A percentile compares a stretch with the other conserved stretches of the same genome.
Evolutionary conservation across 2,329 filamentous ascomycete genomes (phyloP).

Genomic region (Trichoderma hamatum): DNA sequence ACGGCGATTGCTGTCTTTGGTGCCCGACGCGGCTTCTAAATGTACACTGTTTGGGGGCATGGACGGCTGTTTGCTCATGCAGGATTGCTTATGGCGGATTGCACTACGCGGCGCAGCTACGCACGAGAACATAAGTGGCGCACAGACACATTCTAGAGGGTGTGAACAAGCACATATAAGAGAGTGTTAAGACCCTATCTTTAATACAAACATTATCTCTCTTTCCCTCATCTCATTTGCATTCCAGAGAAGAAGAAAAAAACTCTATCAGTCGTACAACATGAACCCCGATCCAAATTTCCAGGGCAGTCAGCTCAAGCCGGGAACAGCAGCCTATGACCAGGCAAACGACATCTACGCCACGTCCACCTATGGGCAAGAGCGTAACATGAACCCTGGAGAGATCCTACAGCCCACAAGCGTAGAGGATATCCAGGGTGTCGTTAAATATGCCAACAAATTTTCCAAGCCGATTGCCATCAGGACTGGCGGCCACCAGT

Average conservation of each 20-base stretch:
- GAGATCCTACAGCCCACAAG: constrained; percentile 5
- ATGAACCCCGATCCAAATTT: not conserved
- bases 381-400: constrained; percentile 13
- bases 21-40: not conserved
- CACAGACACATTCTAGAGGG: not conserved
- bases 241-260: not conserved
- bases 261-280: not conserved
- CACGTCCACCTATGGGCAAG: constrained; percentile 7
- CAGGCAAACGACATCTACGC: constrained; percentile 10
- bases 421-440: constrained; percentile 7
- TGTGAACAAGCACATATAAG: not conserved
- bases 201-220: not conserved
- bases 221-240: not conserved
- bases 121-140: not conserved
- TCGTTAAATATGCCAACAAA: constrained; percentile 16
- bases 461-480: not conserved
- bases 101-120: not conserved
- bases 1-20: not conserved
- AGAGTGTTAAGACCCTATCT: not conserved
- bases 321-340: constrained; percentile 2
- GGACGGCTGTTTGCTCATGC: not conserved
- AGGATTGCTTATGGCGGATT: constrained; percentile 12
- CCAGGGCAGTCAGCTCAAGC: constrained; percentile 7
- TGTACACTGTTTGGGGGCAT: not conserved
- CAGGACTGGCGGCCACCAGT: constrained; percentile 12